Evolutionary conservation across 2,329 filamentous ascomycete species (phyloP).

Genomic region (Trichoderma atroviride): DNA sequence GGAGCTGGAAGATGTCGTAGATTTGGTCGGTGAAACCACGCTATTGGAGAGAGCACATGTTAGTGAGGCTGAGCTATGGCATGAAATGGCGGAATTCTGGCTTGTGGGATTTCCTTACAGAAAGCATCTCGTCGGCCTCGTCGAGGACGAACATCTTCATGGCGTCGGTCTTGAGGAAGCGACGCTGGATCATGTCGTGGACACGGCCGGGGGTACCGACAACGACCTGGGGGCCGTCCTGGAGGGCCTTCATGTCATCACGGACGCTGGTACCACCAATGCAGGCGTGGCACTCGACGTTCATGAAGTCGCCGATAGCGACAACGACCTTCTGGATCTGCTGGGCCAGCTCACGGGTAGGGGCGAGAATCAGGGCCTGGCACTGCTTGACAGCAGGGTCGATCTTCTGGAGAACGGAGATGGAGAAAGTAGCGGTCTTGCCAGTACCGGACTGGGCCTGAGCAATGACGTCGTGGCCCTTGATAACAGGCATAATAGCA

Average conservation of each 20-base stretch:
- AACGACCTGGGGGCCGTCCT: conserved; percentile 94
- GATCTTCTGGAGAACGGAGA: conserved; percentile 98
- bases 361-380: conserved; percentile 97
- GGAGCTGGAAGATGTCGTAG: conserved; percentile 99
- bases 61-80: conserved; percentile 39
- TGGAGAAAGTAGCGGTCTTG: conserved; percentile 99
- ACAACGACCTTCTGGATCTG: conserved; percentile 99
- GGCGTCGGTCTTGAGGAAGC: conserved; percentile 91
- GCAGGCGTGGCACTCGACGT: conserved; percentile 97
- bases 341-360: conserved; percentile 96
- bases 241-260: conserved; percentile 97
- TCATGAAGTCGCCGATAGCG: conserved; percentile 96
- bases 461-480: conserved; percentile 99
- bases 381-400: conserved; percentile 92
- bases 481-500: conserved; percentile 99
- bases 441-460: conserved; percentile 99
- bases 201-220: conserved; percentile 98
- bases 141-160: conserved; percentile 99
- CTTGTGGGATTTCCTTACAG: conserved; percentile 53
- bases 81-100: not conserved
- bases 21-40: conserved; percentile 99
- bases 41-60: conserved; percentile 43
- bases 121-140: conserved; percentile 99
- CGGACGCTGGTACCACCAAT: conserved; percentile 98
- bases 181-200: conserved; percentile 99